Conservation (phyloP, 2,329 filamentous ascomycete genomes). For the Aspergillus fischeri region DNA sequence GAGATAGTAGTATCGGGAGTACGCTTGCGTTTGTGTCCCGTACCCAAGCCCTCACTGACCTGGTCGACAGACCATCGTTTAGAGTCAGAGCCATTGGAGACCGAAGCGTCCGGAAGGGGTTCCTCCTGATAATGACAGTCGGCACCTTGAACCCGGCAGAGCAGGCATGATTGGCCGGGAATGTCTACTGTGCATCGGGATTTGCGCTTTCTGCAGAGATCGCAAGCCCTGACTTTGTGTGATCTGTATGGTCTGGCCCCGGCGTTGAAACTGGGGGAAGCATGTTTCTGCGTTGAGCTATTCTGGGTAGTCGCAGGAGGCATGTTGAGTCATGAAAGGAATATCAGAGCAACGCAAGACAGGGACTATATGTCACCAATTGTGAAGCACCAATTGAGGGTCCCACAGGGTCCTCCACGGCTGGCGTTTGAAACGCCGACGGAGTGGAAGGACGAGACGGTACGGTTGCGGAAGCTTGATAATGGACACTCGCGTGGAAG, state of each 20-base stretch:
- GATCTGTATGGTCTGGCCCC: slow-evolving; percentile 56
- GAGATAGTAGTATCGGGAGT: slow-evolving; percentile 24
- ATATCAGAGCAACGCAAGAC: neutral
- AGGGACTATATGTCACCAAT: neutral
- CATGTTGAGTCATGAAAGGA: slow-evolving; percentile 25
- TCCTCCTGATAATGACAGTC: slow-evolving; percentile 54
- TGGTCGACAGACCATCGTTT: slow-evolving; percentile 26
- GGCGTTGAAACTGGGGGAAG: slow-evolving; percentile 36
- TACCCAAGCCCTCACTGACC: slow-evolving; percentile 16
- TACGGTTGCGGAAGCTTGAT: neutral
- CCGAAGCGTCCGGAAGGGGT: slow-evolving; percentile 20
- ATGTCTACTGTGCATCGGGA: slow-evolving; percentile 58
- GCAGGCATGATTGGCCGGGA: slow-evolving; percentile 50
- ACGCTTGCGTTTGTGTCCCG: slow-evolving; percentile 36
- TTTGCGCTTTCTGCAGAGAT: slow-evolving; percentile 58
- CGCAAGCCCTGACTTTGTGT: slow-evolving; percentile 58
- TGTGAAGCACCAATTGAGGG: neutral
- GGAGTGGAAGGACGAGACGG: neutral
- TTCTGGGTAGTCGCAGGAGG: slow-evolving; percentile 27
- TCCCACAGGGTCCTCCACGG: neutral
- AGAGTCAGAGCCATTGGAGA: slow-evolving; percentile 22
- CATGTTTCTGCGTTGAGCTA: slow-evolving; percentile 29
- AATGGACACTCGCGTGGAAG: neutral
- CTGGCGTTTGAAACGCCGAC: slow-evolving; percentile 1
- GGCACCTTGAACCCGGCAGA: slow-evolving; percentile 56